Percentiles rank a stretch among this genome's conserved stretches.
phyloP scores from a whole-genome alignment of 352 stramenopile genomes.

The Discostella stelligera region DNA sequence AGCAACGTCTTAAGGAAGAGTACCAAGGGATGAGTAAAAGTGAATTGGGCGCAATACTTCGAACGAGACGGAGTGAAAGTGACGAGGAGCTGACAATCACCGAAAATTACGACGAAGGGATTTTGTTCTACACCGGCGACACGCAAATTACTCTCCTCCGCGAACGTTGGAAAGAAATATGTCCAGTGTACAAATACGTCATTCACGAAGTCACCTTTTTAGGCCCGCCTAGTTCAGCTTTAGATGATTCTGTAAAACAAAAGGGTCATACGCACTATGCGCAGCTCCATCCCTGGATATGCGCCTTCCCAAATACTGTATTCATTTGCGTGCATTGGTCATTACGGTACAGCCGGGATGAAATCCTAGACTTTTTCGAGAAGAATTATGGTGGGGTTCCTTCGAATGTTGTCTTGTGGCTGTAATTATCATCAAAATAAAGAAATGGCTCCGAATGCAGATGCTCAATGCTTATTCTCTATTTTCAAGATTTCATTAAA shows the following conservation, averaged over 20 bases:
- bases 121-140: slow-evolving; percentile 68
- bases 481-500: not conserved
- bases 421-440: slow-evolving; percentile 28
- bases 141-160: slow-evolving; percentile 62
- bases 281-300: slow-evolving; percentile 65
- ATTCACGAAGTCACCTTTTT: slow-evolving; percentile 71
- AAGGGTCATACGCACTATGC: slow-evolving; percentile 73
- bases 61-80: slow-evolving; percentile 12
- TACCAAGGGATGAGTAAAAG: slow-evolving; percentile 51
- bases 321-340: slow-evolving; percentile 70
- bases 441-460: not conserved
- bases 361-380: slow-evolving; percentile 59
- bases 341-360: slow-evolving; percentile 48
- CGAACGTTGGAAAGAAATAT: slow-evolving; percentile 52
- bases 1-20: slow-evolving; percentile 54
- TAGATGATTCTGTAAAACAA: slow-evolving; percentile 37
- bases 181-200: slow-evolving; percentile 55
- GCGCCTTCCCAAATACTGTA: slow-evolving; percentile 53
- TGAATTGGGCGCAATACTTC: slow-evolving; percentile 50
- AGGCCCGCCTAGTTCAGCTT: slow-evolving; percentile 39
- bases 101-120: slow-evolving; percentile 56
- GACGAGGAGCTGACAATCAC: slow-evolving; percentile 37
- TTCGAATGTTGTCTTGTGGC: slow-evolving; percentile 66
- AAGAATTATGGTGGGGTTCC: slow-evolving; percentile 61
- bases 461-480: not conserved